Evolutionary conservation across 1,284 basidiomycete genomes (phyloP).

Genomic region (Meripilus lineatus): DNA sequence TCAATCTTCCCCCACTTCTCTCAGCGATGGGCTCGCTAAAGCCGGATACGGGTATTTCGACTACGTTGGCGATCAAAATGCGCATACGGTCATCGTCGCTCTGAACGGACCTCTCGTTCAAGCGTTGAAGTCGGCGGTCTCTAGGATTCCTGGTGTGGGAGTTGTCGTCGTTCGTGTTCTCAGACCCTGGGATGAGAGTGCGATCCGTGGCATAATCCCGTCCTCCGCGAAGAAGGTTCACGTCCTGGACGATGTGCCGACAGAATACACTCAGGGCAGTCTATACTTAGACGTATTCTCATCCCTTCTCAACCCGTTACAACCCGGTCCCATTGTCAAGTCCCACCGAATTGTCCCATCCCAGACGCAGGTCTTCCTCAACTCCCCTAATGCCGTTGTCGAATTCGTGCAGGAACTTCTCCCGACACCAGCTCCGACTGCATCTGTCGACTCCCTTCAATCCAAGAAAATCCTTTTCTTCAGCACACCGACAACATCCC

Average conservation of each 20-base stretch:
- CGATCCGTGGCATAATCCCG: constrained; percentile 56
- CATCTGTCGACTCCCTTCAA: constrained; percentile 12
- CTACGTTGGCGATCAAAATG: constrained; percentile 56
- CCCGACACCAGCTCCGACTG: constrained; percentile 14
- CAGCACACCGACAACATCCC: constrained; percentile 48
- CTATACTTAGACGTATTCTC: constrained; percentile 74
- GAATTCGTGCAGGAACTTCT: constrained; percentile 35
- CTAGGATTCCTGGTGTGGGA: constrained; percentile 45
- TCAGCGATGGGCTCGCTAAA: constrained; percentile 44
- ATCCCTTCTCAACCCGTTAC: constrained; percentile 43
- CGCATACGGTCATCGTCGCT: constrained; percentile 55
- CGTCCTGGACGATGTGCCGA: constrained; percentile 73
- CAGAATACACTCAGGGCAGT: constrained; percentile 53
- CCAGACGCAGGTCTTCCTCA: constrained; percentile 49
- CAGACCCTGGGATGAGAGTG: constrained; percentile 68
- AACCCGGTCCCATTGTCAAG: constrained; percentile 42
- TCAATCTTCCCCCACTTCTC: constrained; percentile 26
- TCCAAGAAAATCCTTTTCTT: constrained; percentile 61
- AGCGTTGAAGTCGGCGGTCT: constrained; percentile 46
- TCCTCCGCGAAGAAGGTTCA: constrained; percentile 51
- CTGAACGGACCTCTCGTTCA: constrained; percentile 70
- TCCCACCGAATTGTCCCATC: constrained; percentile 55
- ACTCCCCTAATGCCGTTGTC: constrained; percentile 38
- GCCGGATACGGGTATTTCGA: constrained; percentile 65
- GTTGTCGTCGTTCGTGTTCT: constrained; percentile 69